These are phyloP conservation scores for Pythium periplocum DNA, from an alignment of 352 stramenopile genomes.

Conservation along the genomic window DNA sequence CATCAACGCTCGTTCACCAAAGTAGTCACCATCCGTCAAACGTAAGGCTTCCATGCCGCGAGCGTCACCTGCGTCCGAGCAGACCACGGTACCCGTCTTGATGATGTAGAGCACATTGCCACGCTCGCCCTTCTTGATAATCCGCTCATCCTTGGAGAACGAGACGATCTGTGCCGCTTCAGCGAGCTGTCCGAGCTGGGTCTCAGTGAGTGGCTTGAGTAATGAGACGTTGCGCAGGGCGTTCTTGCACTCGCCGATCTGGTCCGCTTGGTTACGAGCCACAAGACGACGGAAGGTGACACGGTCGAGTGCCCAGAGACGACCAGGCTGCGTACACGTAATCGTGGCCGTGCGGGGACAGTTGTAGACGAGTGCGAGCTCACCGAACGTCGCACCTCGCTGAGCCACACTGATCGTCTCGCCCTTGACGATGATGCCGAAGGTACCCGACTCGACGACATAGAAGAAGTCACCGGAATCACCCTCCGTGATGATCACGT, in stretches of 20 bases:
- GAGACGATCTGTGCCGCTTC: constrained; percentile 63
- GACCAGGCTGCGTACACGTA: constrained; percentile 31
- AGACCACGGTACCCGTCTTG: constrained; percentile 60
- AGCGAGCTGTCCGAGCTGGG: constrained; percentile 51
- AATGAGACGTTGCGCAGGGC: constrained; percentile 53
- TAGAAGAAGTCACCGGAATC: constrained; percentile 79
- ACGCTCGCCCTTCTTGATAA: constrained; percentile 79
- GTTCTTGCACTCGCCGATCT: constrained; percentile 61
- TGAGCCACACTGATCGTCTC: constrained; percentile 69
- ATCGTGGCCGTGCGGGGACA: constrained; percentile 91
- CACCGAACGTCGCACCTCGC: constrained; percentile 88
- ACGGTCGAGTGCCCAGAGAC: constrained; percentile 84
- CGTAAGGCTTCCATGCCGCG: constrained; percentile 34
- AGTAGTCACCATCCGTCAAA: constrained; percentile 81
- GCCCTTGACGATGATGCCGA: constrained; percentile 84
- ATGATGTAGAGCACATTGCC: constrained; percentile 87
- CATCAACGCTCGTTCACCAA: constrained; percentile 91
- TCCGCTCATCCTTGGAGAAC: constrained; percentile 63
- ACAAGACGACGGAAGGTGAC: constrained; percentile 84
- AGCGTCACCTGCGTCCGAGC: constrained; percentile 45
- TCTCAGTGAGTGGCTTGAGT: constrained; percentile 47
- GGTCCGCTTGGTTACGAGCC: constrained; percentile 63
- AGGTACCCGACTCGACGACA: constrained; percentile 73
- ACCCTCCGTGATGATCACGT: constrained; percentile 59
- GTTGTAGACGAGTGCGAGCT: constrained; percentile 96